Evolutionary conservation across 495 filamentous ascomycete species (phyloP), one percentile per base, ranked within the genome.

Genomic region (Lepraria neglecta): DNA sequence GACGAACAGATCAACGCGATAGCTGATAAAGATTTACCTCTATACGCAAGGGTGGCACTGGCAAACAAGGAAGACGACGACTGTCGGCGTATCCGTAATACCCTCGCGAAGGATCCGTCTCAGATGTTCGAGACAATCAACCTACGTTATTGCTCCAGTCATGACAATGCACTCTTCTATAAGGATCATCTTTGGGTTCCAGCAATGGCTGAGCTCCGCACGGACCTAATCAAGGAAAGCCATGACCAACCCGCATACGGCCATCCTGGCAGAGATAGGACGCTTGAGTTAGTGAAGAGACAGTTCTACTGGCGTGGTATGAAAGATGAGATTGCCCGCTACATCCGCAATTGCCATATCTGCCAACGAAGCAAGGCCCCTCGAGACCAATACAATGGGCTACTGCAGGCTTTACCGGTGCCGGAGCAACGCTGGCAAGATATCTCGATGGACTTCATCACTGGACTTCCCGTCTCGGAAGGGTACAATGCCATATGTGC

Each of bases 391-490:
- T 24, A 24, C 24, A 24, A 24, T 24, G 24, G 24, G 24, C 24
- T 52, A 11, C 10, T 65, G 4, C 15, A 70, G 46, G 65, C 67
- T 6, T 52, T 69, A 9, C 53, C 61, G 19, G 47, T 68, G n/a
- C 66, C 63, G 4, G 24, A 66, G 3, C 30, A 62, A 27, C 58
- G 42, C 10, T 71, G 62, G 65, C 14, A 67, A 43, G 62, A 70
- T 24, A 62, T 69, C 10, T 52, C 46, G 21, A 62, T 44, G 50
- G 38, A 58, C 24, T 58, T 58, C 42, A 46, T 58, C 17, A 46
- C 30, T 3, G 43, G 30, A 2, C 33, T 63, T 2, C 53, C 53
- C 0, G 27, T 6, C 0, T 57, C 24, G 1, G 42, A 58, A 3
- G 15, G 33, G 0, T 40, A 12, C 19, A 52, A 63, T 11, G 21